phyloP scores from a whole-genome alignment of 2,329 filamentous ascomycete genomes.

The Sporothrix schenckii region DNA sequence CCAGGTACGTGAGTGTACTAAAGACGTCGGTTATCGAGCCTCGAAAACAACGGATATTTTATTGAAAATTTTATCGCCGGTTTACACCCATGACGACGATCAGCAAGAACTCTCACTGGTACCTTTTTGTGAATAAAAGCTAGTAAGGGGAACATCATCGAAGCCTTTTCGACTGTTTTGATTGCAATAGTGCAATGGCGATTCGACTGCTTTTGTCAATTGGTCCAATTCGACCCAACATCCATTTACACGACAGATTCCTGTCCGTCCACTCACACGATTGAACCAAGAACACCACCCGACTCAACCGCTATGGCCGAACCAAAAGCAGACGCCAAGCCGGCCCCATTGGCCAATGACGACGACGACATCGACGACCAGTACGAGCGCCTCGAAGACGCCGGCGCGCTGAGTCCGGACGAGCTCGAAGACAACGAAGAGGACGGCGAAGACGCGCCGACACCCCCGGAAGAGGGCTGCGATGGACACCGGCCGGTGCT shows the following conservation, averaged over 20 bases:
- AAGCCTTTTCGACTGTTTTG: neutral
- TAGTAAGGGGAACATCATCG: neutral
- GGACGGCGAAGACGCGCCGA: neutral
- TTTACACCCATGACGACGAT: neutral
- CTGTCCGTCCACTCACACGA: neutral
- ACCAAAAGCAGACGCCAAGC: neutral
- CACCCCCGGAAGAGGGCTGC: neutral
- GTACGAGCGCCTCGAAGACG: slow-evolving; percentile 22
- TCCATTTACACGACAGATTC: neutral
- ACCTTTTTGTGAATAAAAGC: neutral
- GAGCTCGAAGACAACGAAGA: slow-evolving; percentile 14
- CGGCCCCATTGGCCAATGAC: neutral
- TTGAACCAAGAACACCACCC: neutral
- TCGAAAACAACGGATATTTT: neutral
- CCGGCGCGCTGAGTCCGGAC: slow-evolving; percentile 18
- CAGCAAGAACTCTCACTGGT: neutral
- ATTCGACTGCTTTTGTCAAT: neutral
- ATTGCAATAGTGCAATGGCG: neutral
- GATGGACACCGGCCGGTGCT: slow-evolving; percentile 27
- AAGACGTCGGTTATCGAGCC: no score
- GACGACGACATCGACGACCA: slow-evolving; percentile 7
- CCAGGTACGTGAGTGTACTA: no score
- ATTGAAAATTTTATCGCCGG: neutral
- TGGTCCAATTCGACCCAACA: neutral
- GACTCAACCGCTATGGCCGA: neutral